Evolutionary conservation across 208 protist species (phyloP).

Genomic region (Histomonas meleagridis): DNA sequence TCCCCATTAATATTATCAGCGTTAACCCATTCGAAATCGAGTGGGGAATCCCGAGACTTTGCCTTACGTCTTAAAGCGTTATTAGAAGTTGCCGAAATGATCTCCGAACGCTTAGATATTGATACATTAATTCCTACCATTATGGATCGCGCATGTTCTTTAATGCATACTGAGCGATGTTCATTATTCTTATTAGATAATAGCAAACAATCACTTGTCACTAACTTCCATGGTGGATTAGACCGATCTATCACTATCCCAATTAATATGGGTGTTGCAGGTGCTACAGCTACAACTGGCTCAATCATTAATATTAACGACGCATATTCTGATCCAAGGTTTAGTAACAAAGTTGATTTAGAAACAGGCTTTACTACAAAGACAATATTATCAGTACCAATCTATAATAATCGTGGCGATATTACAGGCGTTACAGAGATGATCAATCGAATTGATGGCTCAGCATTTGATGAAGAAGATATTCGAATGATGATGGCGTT

Average conservation of each 20-base stretch:
- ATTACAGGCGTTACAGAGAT: constrained; percentile 51
- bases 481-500: constrained; percentile 30
- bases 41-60: no score
- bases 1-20: no score
- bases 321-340: constrained; percentile 52
- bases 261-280: constrained; percentile 39
- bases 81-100: not conserved
- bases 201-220: not conserved
- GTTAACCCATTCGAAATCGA: no score
- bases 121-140: constrained; percentile 8
- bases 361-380: not conserved
- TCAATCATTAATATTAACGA: constrained; percentile 50
- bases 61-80: no score
- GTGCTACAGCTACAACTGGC: constrained; percentile 45
- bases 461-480: constrained; percentile 38
- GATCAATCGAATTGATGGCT: constrained; percentile 47
- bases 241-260: constrained; percentile 33
- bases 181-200: not conserved
- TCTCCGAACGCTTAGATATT: not conserved
- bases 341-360: constrained; percentile 35
- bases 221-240: not conserved
- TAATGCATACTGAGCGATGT: not conserved
- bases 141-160: not conserved
- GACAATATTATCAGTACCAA: constrained; percentile 12
- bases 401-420: constrained; percentile 42